Evolutionary conservation across 257 asterid genomes (phyloP), one percentile per base, ranked within the genome.

Genomic region (Euphrasia confusa): DNA sequence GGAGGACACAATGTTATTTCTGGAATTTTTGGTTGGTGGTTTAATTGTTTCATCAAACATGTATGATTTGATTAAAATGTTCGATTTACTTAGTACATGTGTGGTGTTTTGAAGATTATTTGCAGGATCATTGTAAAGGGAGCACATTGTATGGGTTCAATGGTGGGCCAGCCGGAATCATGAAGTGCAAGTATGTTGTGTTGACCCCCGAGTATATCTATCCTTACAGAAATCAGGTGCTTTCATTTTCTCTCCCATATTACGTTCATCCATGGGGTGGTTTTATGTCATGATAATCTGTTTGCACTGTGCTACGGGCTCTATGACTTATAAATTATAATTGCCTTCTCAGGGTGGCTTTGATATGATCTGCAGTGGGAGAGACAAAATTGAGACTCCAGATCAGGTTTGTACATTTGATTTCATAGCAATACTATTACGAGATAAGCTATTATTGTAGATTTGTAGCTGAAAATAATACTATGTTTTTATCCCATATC

Each of bases 381-480:
- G 99, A 80, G 99, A 93, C 89, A 93, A 89, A 81, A 93, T 93
- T 71, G 99, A 93, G 78, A 93, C 96, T 66, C 99, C 97, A 59
- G 97, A 93, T 54, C 99, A 93, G 90, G 99, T 93, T 96, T 93
- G 40, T 27, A 54, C 2, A 9, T 60, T 70, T 17, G 21, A 30
- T 57, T 45, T 26, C 58, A 28, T 58, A 37, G 7, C n/a, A 10
- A n/a, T 59, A 17, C 40, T 35, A 8, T 59, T 39, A 30, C 33
- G 11, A 47, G 33, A 14, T 32, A 54, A 44, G 66, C 58, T 53
- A 42, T 59, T 53, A 18, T 48, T 44, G 62, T 47, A 37, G 42
- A 10, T 58, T 21, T 21, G 24, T 21, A 21, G 24, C 24, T 4
- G 44, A 70, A 35, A 49, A 75, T 78, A 47, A 74, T 53, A 24